Conservation (phyloP, 305 asterid species). For the Euphrasia arctica region DNA sequence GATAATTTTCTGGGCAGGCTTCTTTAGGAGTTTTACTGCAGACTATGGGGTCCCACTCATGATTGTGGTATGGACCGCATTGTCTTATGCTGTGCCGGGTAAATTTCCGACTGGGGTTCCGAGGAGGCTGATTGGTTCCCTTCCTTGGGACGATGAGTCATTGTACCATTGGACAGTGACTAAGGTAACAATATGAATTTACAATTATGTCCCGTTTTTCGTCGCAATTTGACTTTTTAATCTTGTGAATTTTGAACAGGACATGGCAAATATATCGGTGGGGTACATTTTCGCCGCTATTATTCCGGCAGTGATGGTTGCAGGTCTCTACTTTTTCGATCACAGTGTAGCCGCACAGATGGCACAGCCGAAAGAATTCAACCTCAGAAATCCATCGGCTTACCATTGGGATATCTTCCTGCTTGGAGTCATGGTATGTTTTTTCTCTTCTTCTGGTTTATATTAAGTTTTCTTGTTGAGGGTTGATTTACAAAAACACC, state of each 20-base stretch:
- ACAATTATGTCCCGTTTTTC: no score
- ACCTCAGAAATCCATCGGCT: constrained; percentile 67
- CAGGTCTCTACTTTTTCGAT: constrained; percentile 81
- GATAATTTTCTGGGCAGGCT: constrained; percentile 35
- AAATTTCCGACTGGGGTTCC: constrained; percentile 72
- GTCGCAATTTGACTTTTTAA: neutral
- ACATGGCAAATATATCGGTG: constrained; percentile 64
- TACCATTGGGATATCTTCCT: constrained; percentile 71
- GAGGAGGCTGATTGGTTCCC: constrained; percentile 57
- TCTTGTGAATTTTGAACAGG: constrained; percentile 41
- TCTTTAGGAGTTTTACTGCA: constrained; percentile 60
- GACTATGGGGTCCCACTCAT: constrained; percentile 84
- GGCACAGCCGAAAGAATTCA: constrained; percentile 84
- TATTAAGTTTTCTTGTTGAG: neutral
- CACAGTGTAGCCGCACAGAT: constrained; percentile 86
- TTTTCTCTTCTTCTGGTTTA: neutral
- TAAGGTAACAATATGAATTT: constrained; percentile 38
- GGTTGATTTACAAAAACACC: no score
- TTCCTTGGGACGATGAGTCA: constrained; percentile 65
- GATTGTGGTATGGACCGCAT: constrained; percentile 65
- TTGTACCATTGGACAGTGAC: constrained; percentile 71
- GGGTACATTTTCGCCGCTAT: constrained; percentile 58
- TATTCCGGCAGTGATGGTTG: constrained; percentile 71
- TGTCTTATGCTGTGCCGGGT: constrained; percentile 47
- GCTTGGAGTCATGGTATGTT: constrained; percentile 67